A percentile compares a stretch with the other conserved stretches of the same genome.
phyloP scores from a whole-genome alignment of 495 filamentous ascomycete genomes.

The Aspergillus nidulans region DNA sequence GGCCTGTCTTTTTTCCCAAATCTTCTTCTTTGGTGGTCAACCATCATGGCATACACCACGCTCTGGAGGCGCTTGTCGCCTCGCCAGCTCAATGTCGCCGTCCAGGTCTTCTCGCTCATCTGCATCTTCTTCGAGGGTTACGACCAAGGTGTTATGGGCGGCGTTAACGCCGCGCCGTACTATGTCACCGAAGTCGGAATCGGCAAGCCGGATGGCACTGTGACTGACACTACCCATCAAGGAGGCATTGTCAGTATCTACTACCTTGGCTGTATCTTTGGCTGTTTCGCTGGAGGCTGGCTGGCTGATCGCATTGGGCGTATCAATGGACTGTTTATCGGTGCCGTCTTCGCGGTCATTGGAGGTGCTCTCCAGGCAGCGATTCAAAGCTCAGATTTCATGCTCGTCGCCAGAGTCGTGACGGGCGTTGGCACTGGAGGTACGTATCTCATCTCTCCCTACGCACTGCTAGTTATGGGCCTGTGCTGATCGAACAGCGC shows the following conservation, averaged over 20 bases:
- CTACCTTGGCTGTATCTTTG: slow-evolving; percentile 52
- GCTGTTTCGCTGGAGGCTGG: slow-evolving; percentile 49
- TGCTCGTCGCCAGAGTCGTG: slow-evolving; percentile 51
- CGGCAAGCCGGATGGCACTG: slow-evolving; percentile 31
- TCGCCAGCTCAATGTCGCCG: slow-evolving; percentile 37
- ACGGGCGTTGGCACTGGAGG: slow-evolving; percentile 53
- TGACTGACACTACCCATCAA: slow-evolving; percentile 35
- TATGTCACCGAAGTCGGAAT: slow-evolving; percentile 37
- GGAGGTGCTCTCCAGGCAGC: slow-evolving; percentile 51
- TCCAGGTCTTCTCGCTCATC: slow-evolving; percentile 44
- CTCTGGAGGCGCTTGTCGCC: slow-evolving; percentile 41
- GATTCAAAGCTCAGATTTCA: slow-evolving; percentile 47
- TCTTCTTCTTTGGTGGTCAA: too few relatives aligned
- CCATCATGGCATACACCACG: slow-evolving; percentile 35
- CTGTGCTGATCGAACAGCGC: slow-evolving; percentile 20
- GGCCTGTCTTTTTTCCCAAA: too few relatives aligned
- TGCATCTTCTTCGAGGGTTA: slow-evolving; percentile 56
- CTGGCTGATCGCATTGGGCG: slow-evolving; percentile 51
- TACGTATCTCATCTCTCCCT: slow-evolving; percentile 9
- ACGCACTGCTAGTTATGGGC: not conserved
- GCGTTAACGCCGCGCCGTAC: slow-evolving; percentile 39
- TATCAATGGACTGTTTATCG: slow-evolving; percentile 51
- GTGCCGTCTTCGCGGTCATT: slow-evolving; percentile 48
- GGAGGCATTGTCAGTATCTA: slow-evolving; percentile 52
- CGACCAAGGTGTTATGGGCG: slow-evolving; percentile 52